Percentiles rank a stretch among this genome's conserved stretches.
phyloP scores from a whole-genome alignment of 768 basidiomycete species.

The Scleroderma citrinum region DNA sequence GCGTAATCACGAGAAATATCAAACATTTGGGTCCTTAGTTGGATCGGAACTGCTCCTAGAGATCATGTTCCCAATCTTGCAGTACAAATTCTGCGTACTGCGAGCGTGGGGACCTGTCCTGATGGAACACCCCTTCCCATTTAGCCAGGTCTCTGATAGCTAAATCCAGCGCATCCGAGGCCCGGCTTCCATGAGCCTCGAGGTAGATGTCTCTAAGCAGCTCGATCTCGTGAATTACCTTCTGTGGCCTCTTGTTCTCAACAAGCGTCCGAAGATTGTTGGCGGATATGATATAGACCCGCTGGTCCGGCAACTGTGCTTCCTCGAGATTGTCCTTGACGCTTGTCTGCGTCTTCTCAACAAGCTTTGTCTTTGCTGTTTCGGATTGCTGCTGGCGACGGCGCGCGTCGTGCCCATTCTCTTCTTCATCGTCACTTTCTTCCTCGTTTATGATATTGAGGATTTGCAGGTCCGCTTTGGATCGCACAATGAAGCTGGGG shows the following conservation, averaged over 20 bases:
- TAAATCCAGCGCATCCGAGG: neutral
- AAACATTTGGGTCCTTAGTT: too few relatives aligned
- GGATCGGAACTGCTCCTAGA: neutral
- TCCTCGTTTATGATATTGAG: constrained; percentile 14
- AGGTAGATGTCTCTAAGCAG: constrained; percentile 14
- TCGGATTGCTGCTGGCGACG: constrained; percentile 6
- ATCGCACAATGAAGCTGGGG: constrained; percentile 31
- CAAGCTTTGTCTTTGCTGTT: constrained; percentile 17
- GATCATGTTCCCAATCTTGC: neutral
- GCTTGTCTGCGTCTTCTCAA: constrained; percentile 12
- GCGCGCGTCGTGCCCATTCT: constrained; percentile 7
- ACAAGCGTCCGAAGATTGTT: constrained; percentile 15
- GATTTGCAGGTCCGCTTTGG: constrained; percentile 31
- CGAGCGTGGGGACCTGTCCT: too few relatives aligned
- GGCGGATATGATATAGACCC: constrained; percentile 24
- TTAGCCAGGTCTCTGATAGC: neutral
- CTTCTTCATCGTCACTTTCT: constrained; percentile 9
- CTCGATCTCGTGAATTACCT: constrained; percentile 19
- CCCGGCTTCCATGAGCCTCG: constrained; percentile 1
- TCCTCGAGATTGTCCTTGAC: constrained; percentile 15
- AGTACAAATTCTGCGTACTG: too few relatives aligned
- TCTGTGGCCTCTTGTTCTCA: constrained; percentile 10
- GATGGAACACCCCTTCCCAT: neutral
- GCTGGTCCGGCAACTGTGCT: constrained; percentile 19
- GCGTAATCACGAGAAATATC: too few relatives aligned